Evolutionary conservation across 371 early-diverging fungal species (phyloP).

Genomic region (Rhizopus arrhizus): DNA sequence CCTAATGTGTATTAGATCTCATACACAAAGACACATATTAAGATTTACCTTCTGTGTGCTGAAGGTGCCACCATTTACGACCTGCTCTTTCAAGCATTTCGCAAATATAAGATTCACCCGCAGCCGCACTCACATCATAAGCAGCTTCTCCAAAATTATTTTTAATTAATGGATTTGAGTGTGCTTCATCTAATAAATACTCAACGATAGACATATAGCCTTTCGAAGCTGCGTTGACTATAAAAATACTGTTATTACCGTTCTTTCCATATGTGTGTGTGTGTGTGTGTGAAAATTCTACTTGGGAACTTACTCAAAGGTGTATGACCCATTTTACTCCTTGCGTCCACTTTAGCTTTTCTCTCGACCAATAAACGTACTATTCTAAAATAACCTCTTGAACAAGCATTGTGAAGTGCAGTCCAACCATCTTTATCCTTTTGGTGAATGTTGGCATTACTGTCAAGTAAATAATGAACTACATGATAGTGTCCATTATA

Average conservation of each 20-base stretch:
- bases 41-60: slow-evolving; percentile 31
- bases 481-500: slow-evolving; percentile 69
- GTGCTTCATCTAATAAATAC: slow-evolving; percentile 62
- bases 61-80: slow-evolving; percentile 43
- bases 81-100: slow-evolving; percentile 68
- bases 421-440: slow-evolving; percentile 88
- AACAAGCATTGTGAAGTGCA: slow-evolving; percentile 79
- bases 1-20: neutral
- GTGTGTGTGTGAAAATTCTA: neutral
- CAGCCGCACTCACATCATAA: slow-evolving; percentile 79
- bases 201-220: slow-evolving; percentile 70
- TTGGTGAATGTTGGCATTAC: slow-evolving; percentile 66
- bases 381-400: slow-evolving; percentile 63
- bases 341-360: slow-evolving; percentile 64
- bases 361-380: slow-evolving; percentile 62
- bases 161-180: slow-evolving; percentile 67
- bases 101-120: slow-evolving; percentile 64
- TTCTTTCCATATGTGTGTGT: neutral
- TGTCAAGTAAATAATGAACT: slow-evolving; percentile 64
- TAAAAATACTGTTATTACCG: neutral
- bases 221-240: slow-evolving; percentile 80
- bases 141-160: slow-evolving; percentile 79
- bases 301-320: slow-evolving; percentile 69
- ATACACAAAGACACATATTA: neutral
- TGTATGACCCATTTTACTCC: slow-evolving; percentile 71